Evolutionary conservation across 202 grass and related monocot species (phyloP), one percentile per base, ranked within the genome.

Genomic region (Elaeis oleifera): DNA sequence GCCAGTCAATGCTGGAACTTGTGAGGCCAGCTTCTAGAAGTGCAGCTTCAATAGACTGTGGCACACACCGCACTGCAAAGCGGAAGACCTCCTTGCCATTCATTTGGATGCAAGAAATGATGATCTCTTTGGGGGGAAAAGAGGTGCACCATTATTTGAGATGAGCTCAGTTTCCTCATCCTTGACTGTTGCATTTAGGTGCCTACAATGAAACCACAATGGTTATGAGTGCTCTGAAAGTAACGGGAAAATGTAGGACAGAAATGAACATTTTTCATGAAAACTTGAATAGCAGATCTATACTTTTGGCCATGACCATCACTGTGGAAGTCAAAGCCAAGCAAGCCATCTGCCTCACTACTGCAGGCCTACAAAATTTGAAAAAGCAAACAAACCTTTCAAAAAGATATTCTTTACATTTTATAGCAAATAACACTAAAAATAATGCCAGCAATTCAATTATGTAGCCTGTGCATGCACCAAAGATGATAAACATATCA

Each of bases 31-130:
- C 87, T 50, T 99, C 69, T 70, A 79, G 68, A 4, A 99, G 70
- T 55, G 94, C 84, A 27, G 77, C 84, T 54, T 99, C 88, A 32
- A 99, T 92, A 20, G 94, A 86, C 54, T 76, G 88, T 8, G 94
- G 94, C 3, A 99, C 94, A 0, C 71, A 89, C 9, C 82, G 85
- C 23, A 99, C 88, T 59, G 94, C 94, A 84, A 99, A 99, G 22
- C 88, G 84, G 53, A 99, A 97, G 64, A 99, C 94, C 68, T 99
- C 94, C 61, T 99, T 89, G 26, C 94, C 94, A 13, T 99, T 99
- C 94, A 99, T 99, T 74, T 84, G 74, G 72, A 99, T 99, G 78
- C 67, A 78, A 25, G 94, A 99, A 77, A 99, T 22, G 77, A 49
- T 23, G 71, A 71, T 63, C 84, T 92, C 59, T 84, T 92, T 67